Evolutionary conservation across 345 rosid genomes (phyloP).

Genomic region (Ceriops decandra): DNA sequence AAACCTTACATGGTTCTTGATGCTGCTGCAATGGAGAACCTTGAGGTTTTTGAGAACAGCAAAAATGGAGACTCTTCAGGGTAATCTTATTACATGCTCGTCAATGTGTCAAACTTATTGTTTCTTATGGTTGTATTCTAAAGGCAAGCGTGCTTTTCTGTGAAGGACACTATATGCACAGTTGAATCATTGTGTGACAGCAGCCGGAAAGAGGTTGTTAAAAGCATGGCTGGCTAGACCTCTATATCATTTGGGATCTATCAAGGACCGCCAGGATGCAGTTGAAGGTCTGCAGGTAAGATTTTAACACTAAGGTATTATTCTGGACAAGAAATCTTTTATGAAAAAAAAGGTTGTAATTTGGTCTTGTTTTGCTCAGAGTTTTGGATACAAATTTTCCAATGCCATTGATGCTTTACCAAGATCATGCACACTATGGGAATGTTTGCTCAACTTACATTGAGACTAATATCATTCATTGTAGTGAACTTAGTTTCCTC

Average conservation of each 20-base stretch:
- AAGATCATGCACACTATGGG: neutral
- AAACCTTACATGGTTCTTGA: conserved; percentile 87
- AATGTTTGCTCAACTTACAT: neutral
- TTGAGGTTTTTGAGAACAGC: conserved; percentile 95
- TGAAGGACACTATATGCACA: conserved; percentile 83
- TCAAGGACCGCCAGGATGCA: conserved; percentile 95
- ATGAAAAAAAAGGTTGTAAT: too few species aligned
- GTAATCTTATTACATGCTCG: conserved; percentile 36
- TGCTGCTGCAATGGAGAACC: conserved; percentile 96
- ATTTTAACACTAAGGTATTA: conserved; percentile 3
- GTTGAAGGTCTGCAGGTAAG: conserved; percentile 72
- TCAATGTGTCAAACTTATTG: conserved; percentile 11
- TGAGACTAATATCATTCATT: neutral
- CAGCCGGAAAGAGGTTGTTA: conserved; percentile 86
- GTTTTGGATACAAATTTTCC: neutral
- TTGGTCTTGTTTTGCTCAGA: neutral
- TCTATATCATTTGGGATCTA: conserved; percentile 52
- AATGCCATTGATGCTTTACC: neutral
- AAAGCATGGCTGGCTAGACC: conserved; percentile 96
- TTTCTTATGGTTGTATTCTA: conserved; percentile 19
- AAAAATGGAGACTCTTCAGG: conserved; percentile 79
- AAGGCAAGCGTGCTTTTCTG: conserved; percentile 17
- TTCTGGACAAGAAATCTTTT: neutral
- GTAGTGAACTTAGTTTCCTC: neutral
- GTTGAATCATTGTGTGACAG: conserved; percentile 90